Conservation (phyloP, 768 basidiomycete species). For the Thelephora ganbajun region DNA sequence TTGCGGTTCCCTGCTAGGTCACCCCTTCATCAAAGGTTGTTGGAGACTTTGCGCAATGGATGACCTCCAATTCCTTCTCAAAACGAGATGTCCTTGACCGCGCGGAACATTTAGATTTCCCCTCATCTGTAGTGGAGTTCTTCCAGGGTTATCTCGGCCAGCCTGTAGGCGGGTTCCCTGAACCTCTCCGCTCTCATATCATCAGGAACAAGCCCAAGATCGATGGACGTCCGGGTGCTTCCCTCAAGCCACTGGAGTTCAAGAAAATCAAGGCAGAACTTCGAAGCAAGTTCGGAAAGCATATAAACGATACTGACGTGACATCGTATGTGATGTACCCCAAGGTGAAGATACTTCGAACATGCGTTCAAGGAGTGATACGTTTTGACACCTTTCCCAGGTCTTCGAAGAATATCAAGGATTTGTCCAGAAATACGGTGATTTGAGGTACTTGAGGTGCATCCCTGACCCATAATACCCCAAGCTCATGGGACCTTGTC, state of each 20-base stretch:
- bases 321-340: conserved; percentile 97
- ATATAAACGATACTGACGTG: conserved; percentile 88
- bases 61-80: conserved; percentile 87
- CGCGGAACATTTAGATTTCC: conserved; percentile 91
- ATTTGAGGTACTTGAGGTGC: conserved; percentile 56
- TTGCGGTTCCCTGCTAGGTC: conserved; percentile 32
- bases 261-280: conserved; percentile 91
- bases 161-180: conserved; percentile 97
- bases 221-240: conserved; percentile 83
- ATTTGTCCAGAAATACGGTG: conserved; percentile 92
- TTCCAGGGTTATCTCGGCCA: conserved; percentile 99
- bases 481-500: conserved; percentile 5
- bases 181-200: conserved; percentile 80
- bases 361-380: background rate
- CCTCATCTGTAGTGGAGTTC: conserved; percentile 92
- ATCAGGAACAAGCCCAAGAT: conserved; percentile 92
- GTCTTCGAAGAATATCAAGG: conserved; percentile 95
- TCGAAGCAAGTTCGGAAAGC: conserved; percentile 87
- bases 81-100: conserved; percentile 77
- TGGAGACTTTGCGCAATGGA: conserved; percentile 98
- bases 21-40: conserved; percentile 99
- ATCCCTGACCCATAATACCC: conserved; percentile 5
- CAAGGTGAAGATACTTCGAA: conserved; percentile 38
- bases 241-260: conserved; percentile 84
- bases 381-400: conserved; percentile 22